Percentiles rank a stretch among this genome's conserved stretches.
phyloP scores from a whole-genome alignment of 2,329 filamentous ascomycete genomes.

The Westerdykella aurantiaca region DNA sequence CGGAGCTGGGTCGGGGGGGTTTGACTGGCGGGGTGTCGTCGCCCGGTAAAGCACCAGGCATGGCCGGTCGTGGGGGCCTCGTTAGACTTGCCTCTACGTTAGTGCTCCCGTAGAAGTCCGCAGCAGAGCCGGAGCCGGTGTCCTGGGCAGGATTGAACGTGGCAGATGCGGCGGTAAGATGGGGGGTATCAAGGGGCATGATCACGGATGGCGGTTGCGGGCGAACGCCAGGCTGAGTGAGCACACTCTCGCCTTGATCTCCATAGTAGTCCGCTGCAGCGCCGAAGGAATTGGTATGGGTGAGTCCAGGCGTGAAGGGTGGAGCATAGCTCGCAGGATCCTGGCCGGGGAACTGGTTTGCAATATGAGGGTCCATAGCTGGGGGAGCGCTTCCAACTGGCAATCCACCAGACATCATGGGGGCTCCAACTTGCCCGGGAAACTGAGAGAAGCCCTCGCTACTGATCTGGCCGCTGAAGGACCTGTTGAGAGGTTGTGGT shows the following conservation, averaged over 20 bases:
- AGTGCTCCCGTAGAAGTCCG: conserved; percentile 48
- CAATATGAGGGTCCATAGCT: conserved; percentile 45
- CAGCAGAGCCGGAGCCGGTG: conserved; percentile 55
- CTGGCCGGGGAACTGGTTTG: conserved; percentile 56
- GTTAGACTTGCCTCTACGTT: conserved; percentile 22
- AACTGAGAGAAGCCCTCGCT: conserved; percentile 31
- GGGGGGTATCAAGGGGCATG: conserved; percentile 49
- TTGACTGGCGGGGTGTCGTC: conserved; percentile 27
- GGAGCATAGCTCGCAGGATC: conserved; percentile 43
- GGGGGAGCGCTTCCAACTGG: conserved; percentile 21
- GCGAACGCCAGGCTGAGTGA: conserved; percentile 55
- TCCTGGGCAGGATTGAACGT: conserved; percentile 52
- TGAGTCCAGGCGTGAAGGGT: conserved; percentile 43
- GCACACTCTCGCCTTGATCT: conserved; percentile 57
- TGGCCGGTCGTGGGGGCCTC: conserved; percentile 34
- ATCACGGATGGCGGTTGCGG: conserved; percentile 49
- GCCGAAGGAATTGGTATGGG: conserved; percentile 40
- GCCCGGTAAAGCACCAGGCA: conserved; percentile 35
- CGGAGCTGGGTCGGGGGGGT: conserved; percentile 24
- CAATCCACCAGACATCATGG: conserved; percentile 32
- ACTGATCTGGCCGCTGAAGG: conserved; percentile 27
- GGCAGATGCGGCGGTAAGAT: conserved; percentile 50
- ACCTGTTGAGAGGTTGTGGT: conserved; percentile 16
- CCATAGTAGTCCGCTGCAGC: conserved; percentile 58
- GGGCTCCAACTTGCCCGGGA: conserved; percentile 29